Base-by-base conservation (phyloP, 345 rosid species). In the Dipteronia sinensis region DNA sequence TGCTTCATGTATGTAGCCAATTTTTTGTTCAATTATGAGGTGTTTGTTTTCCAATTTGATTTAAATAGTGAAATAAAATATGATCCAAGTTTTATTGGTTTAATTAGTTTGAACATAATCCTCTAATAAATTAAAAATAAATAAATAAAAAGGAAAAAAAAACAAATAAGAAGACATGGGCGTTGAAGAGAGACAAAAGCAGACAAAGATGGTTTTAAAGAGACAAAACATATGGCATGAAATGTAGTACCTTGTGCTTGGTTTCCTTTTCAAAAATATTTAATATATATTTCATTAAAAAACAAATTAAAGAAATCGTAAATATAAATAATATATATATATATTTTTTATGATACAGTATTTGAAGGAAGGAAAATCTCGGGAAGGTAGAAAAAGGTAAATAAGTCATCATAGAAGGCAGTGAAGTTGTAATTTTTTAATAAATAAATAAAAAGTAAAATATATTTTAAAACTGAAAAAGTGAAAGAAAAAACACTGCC, bases 211-310 rank as follows among this genome's bases (percentile, higher is more conserved):
- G 82, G 86, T 74, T 83, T 80, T 74, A 77, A 83, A 83, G 86
- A 80, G 87, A 87, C 90, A 85, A 87, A 87, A 85, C 88, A 83
- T 81, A 61, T 76, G 80, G 76, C 88, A 73, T 83, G 84, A 78
- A 78, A 74, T 85, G 85, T 67, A 69, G 80, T 67, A 25, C 53
- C 72, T 71, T 66, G 76, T 78, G 73, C 69, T 67, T 77, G 10
- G 72, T 76, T 65, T 77, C 76, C 72, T 46, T 25, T 78, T 34
- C 68, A 44, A 29, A 4, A 4, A 38, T 20, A 29, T 59, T 7
- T 19, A 59, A 59, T 19, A 59, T 59, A 42, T 34, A 42, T 42
- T 42, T 6, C 10, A 34, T 19, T 72, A 12, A 12, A 15, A 13
- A 10, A 46, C n/a, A 34, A 4, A 34, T 38, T 20, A 76, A 17